Percentiles rank a stretch among this genome's conserved stretches.
phyloP scores from a whole-genome alignment of 2,329 filamentous ascomycete genomes.

The Scytalidium sp. region DNA sequence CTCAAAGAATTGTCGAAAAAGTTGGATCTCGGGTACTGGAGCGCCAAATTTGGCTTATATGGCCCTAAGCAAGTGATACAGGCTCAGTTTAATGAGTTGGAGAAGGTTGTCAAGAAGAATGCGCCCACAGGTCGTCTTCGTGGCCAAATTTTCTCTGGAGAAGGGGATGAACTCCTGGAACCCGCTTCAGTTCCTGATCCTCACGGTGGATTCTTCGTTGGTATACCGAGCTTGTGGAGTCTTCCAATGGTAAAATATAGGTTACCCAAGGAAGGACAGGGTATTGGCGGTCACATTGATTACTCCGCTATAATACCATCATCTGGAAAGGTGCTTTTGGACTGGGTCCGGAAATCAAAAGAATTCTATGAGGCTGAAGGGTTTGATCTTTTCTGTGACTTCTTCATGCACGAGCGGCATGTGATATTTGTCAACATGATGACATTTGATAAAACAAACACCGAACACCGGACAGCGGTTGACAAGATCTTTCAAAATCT shows the following conservation, averaged over 20 bases:
- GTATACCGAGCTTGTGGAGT: slow-evolving; percentile 7
- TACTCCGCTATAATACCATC: slow-evolving; percentile 7
- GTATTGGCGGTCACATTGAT: slow-evolving; percentile 6
- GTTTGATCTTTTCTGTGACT: slow-evolving; percentile 43
- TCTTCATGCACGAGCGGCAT: slow-evolving; percentile 46
- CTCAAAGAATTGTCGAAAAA: slow-evolving; percentile 39
- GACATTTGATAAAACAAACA: slow-evolving; percentile 42
- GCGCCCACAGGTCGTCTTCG: slow-evolving; percentile 35
- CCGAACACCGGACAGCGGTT: slow-evolving; percentile 33
- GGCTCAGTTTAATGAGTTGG: slow-evolving; percentile 40
- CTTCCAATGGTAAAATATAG: slow-evolving; percentile 7
- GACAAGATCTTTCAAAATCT: slow-evolving; percentile 31
- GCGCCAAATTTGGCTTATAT: slow-evolving; percentile 42
- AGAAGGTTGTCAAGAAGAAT: slow-evolving; percentile 30
- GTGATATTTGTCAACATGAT: slow-evolving; percentile 47
- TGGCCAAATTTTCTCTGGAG: slow-evolving; percentile 35
- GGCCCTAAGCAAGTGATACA: slow-evolving; percentile 38
- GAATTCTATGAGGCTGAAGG: slow-evolving; percentile 38
- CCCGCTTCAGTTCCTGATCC: slow-evolving; percentile 19
- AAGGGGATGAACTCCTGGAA: slow-evolving; percentile 35
- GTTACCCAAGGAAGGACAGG: slow-evolving; percentile 1
- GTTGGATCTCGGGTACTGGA: slow-evolving; percentile 42
- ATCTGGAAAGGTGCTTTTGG: slow-evolving; percentile 34
- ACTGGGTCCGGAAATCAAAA: slow-evolving; percentile 39
- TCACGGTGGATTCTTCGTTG: slow-evolving; percentile 6